A percentile compares a stretch with the other conserved stretches of the same genome.
Evolutionary conservation across 2,329 filamentous ascomycete species (phyloP).

Genomic region (Fusarium transvaalense): DNA sequence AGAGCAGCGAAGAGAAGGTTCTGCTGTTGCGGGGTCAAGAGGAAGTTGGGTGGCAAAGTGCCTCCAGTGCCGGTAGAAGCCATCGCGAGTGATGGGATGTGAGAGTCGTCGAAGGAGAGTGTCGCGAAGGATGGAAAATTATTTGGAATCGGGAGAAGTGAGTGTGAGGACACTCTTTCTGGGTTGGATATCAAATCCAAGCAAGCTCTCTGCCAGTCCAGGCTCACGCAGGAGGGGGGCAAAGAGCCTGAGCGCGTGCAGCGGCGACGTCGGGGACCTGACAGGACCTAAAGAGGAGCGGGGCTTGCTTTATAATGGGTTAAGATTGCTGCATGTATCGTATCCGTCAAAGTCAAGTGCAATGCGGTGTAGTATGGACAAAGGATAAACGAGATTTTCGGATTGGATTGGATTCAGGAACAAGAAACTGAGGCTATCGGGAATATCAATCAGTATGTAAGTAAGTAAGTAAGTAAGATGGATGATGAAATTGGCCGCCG

Average conservation of each 20-base stretch:
- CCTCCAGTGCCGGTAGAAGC: slow-evolving; percentile 62
- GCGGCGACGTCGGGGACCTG: slow-evolving; percentile 42
- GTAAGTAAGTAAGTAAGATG: slow-evolving; percentile 42
- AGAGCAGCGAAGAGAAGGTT: slow-evolving; percentile 80
- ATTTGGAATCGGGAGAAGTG: slow-evolving; percentile 23
- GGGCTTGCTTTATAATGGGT: slow-evolving; percentile 29
- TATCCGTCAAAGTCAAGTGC: slow-evolving; percentile 17
- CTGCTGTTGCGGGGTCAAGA: slow-evolving; percentile 82
- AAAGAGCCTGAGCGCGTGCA: slow-evolving; percentile 43
- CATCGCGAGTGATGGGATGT: slow-evolving; percentile 55
- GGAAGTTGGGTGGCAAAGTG: slow-evolving; percentile 67
- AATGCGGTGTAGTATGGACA: slow-evolving; percentile 17
- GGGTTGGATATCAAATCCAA: slow-evolving; percentile 42
- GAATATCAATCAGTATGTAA: slow-evolving; percentile 12
- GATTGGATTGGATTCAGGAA: slow-evolving; percentile 41
- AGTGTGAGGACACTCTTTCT: slow-evolving; percentile 2
- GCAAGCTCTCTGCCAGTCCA: slow-evolving; percentile 46
- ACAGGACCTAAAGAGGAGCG: slow-evolving; percentile 22
- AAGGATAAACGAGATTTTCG: slow-evolving; percentile 33
- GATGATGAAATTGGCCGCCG: slow-evolving; percentile 44
- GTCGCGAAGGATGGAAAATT: slow-evolving; percentile 11
- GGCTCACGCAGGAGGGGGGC: slow-evolving; percentile 43
- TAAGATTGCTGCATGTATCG: slow-evolving; percentile 15
- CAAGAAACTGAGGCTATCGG: slow-evolving; percentile 24
- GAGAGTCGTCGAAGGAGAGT: slow-evolving; percentile 6